Conservation (phyloP, 2,329 filamentous ascomycete genomes). For the Cladophialophora carrionii region DNA sequence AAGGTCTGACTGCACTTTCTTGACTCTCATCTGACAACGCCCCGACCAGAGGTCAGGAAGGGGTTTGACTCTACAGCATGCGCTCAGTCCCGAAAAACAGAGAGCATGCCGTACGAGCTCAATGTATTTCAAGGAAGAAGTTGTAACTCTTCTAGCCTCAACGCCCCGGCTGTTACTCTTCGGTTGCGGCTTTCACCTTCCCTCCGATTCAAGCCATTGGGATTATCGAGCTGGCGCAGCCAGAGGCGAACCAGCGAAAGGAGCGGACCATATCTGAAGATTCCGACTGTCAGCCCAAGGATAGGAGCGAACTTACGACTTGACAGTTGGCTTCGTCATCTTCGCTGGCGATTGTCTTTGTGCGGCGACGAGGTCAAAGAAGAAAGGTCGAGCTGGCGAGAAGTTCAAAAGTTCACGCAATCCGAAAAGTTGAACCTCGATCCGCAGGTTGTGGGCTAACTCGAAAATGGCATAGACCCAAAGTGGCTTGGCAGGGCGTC, state of each 20-base stretch:
- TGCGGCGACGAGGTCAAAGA: constrained; percentile 45
- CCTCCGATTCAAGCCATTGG: constrained; percentile 57
- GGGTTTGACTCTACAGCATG: constrained; percentile 41
- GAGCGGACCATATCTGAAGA: constrained; percentile 77
- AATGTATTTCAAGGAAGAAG: constrained; percentile 79
- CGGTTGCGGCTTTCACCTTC: constrained; percentile 42
- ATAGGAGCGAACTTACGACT: constrained; percentile 63
- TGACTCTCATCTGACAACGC: constrained; percentile 76
- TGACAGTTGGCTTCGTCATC: constrained; percentile 55
- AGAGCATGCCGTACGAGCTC: constrained; percentile 54
- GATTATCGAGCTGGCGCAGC: constrained; percentile 77
- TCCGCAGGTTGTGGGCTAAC: constrained; percentile 18
- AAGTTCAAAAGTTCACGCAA: constrained; percentile 10
- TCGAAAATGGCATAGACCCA: background rate
- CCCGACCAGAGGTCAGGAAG: constrained; percentile 60
- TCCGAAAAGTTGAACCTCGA: constrained; percentile 22
- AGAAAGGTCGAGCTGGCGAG: constrained; percentile 1
- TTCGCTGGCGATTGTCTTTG: constrained; percentile 52
- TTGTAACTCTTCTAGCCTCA: constrained; percentile 69
- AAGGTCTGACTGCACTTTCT: constrained; percentile 36
- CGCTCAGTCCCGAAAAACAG: constrained; percentile 23
- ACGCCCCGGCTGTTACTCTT: constrained; percentile 61
- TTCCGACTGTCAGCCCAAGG: constrained; percentile 52
- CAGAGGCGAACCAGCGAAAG: constrained; percentile 70
- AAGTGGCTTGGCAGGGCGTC: background rate